These are phyloP conservation scores for Lepraria neglecta DNA, from an alignment of 495 filamentous ascomycete genomes.

Conservation along the genomic window DNA sequence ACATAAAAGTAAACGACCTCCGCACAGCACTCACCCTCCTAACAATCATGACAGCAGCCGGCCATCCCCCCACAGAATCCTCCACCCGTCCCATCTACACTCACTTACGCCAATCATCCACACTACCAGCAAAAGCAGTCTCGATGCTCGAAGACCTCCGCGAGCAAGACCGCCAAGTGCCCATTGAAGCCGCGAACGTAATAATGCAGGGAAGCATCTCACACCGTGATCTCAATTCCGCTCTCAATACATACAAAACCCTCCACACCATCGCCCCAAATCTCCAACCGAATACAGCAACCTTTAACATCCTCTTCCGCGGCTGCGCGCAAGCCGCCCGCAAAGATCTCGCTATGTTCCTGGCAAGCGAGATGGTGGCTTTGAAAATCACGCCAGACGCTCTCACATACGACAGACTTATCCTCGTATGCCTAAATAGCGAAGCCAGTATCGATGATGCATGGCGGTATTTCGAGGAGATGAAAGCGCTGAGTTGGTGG, in stretches of 20 bases:
- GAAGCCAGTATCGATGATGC: conserved; percentile 50
- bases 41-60: conserved; percentile 52
- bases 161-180: conserved; percentile 41
- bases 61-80: conserved; percentile 43
- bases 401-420: conserved; percentile 61
- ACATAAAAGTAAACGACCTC: conserved; percentile 47
- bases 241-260: conserved; percentile 64
- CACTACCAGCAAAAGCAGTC: conserved; percentile 42
- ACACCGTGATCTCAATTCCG: conserved; percentile 37
- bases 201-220: conserved; percentile 51
- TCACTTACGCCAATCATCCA: conserved; percentile 35
- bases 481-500: conserved; percentile 35
- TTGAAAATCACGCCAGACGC: conserved; percentile 53
- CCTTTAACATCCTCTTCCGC: conserved; percentile 62
- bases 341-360: conserved; percentile 56
- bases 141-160: conserved; percentile 48
- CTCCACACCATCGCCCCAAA: conserved; percentile 53
- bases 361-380: conserved; percentile 67
- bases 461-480: conserved; percentile 51
- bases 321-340: conserved; percentile 48
- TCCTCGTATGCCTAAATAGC: conserved; percentile 52
- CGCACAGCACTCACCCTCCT: conserved; percentile 33
- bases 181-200: conserved; percentile 54
- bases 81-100: conserved; percentile 54
- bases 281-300: conserved; percentile 50